Evolutionary conservation across 768 basidiomycete genomes (phyloP), one percentile per base, ranked within the genome.

Genomic region (Suillus sp.): DNA sequence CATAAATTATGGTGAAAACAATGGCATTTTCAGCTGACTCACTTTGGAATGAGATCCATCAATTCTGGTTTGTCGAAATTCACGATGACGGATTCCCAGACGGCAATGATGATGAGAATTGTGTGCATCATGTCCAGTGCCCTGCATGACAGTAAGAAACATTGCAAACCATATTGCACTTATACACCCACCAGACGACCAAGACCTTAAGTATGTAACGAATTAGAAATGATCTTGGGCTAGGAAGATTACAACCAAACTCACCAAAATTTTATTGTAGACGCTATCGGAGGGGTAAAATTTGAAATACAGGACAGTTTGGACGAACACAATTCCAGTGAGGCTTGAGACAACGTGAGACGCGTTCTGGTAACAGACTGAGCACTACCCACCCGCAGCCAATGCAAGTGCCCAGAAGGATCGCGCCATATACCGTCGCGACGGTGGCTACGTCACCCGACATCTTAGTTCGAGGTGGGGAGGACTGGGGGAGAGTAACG

Each of bases 271-370:
- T 59, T 75, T 75, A 4, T 71, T 75, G 66, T 66, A 65, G 1
- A 38, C 25, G 37, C 42, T 71, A 50, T 75, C 74, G 5, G 65
- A 62, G 5, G 74, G 74, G 62, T 75, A 75, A 60, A 76, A 64
- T 34, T 74, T 75, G 50, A 59, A 76, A 54, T 75, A 75, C 53
- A 75, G 22, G 27, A 75, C 8, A 48, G 55, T 68, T 70, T 75
- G 74, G 5, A 75, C 74, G 8, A 76, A 67, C 56, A 75, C 75
- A 48, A 75, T 55, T 20, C 74, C 74, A 5, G 75, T 75, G 18
- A 75, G 66, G 37, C 74, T 75, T 25, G 6, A 32, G 5, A 4
- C n/a, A 38, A 34, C 0, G n/a, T 75, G 65, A 38, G n/a, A 14
- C 22, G 37, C 10, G 7, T 25, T 7, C 13, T 9, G 1, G 3